These are phyloP conservation scores for Barnettozyma vustinii DNA, from an alignment of 805 yeast species.

Conservation along the genomic window DNA sequence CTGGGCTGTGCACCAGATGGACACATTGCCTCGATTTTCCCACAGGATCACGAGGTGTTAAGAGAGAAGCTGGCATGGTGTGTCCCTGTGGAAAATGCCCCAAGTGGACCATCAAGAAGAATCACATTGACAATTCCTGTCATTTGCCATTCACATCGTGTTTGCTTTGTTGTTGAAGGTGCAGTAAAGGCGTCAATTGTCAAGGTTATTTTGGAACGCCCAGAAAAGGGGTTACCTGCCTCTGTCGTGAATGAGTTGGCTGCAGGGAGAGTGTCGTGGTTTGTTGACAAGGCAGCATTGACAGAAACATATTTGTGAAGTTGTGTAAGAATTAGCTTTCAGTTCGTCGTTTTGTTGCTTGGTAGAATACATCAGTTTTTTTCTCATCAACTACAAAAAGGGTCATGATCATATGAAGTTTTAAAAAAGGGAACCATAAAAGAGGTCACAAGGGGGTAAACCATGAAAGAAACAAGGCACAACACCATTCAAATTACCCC, in stretches of 20 bases:
- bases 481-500: neutral
- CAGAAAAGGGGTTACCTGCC: constrained; percentile 93
- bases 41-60: constrained; percentile 75
- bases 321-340: neutral
- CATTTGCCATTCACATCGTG: constrained; percentile 87
- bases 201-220: constrained; percentile 90
- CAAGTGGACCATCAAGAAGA: constrained; percentile 80
- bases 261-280: constrained; percentile 97
- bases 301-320: constrained; percentile 44
- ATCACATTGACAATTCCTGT: constrained; percentile 92
- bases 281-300: constrained; percentile 91
- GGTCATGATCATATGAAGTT: neutral
- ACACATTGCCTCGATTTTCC: constrained; percentile 94
- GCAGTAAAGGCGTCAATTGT: constrained; percentile 90
- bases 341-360: neutral
- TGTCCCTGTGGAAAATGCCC: constrained; percentile 87
- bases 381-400: neutral
- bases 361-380: neutral
- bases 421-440: neutral
- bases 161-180: constrained; percentile 95
- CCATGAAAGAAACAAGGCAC: neutral
- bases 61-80: constrained; percentile 94
- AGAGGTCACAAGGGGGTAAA: neutral
- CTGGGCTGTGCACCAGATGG: constrained; percentile 99
- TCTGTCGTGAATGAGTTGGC: constrained; percentile 92